Evolutionary conservation across 2,329 filamentous ascomycete species (phyloP), one percentile per base, ranked within the genome.

Genomic region (Sarocladium strictum): DNA sequence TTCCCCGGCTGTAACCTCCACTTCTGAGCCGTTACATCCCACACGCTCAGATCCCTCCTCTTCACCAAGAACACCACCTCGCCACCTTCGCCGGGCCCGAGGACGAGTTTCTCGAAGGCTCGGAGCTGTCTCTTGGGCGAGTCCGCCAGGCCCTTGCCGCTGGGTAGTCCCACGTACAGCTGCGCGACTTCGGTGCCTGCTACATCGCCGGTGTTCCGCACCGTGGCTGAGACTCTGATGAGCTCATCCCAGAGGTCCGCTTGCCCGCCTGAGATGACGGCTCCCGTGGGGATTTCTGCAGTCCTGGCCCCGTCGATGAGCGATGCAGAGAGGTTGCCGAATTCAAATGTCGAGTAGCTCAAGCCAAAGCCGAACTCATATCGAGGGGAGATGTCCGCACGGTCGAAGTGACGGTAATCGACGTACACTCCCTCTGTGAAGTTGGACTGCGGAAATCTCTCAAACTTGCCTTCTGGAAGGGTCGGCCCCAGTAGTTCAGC

Each of bases 351-450:
- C 12, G 85, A 85, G 70, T 88, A 89, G 1, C 80, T 84, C 0
- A 90, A 76, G 0, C 87, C 87, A 61, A 79, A 85, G 26, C 84
- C 84, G 60, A 87, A 87, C 62, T 85, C 82, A 68, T 83, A 87
- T 54, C 78, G 76, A 1, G 83, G 81, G 2, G 72, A 72, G 57
- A 84, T 80, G 66, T 80, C 75, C 55, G 77, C 68, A 55, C 78
- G 73, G 65, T 87, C 84, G 55, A 87, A 86, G 61, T 78, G 75
- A 40, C 83, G 79, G 74, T 87, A 87, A 69, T 87, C 84, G 60
- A 87, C 84, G 70, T 85, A 81, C 53, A 86, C 74, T 55, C 82
- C 83, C 68, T 86, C 84, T 23, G 76, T 73, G 65, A 86, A 87
- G 63, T 66, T 68, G 1, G 67, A 65, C 65, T 75, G 72, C 3